Conservation (phyloP, 371 early-diverging fungal species). For the Mortierella sp. region DNA sequence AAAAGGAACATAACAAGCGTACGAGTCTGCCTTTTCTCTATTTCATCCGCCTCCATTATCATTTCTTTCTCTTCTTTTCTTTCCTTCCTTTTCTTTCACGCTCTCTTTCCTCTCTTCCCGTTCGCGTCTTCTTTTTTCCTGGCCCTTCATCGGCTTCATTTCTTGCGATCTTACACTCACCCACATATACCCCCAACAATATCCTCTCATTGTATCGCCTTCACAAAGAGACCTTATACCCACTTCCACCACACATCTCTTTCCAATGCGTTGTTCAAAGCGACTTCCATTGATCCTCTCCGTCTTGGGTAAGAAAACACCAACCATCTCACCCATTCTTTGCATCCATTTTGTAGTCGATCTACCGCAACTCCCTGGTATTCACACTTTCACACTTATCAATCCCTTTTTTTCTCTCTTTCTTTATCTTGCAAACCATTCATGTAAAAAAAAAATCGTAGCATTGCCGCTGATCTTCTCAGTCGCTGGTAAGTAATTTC, state of each 20-base stretch:
- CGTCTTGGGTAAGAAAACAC: constrained; percentile 30
- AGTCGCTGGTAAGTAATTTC: constrained; percentile 28
- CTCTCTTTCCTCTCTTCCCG: neutral
- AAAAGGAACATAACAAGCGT: neutral
- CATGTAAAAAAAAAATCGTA: neutral
- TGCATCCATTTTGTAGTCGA: neutral
- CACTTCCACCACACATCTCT: neutral
- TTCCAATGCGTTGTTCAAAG: constrained; percentile 56
- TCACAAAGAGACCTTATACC: neutral
- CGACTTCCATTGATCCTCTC: constrained; percentile 55
- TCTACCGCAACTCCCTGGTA: neutral
- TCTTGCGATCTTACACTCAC: too few relatives aligned
- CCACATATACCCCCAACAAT: too few relatives aligned
- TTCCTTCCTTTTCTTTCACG: neutral
- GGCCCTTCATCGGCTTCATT: too few relatives aligned
- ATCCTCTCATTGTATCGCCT: too few relatives aligned
- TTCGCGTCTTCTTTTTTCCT: neutral
- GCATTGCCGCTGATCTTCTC: constrained; percentile 46
- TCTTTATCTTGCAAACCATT: neutral
- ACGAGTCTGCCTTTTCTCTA: neutral
- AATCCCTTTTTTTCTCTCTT: neutral
- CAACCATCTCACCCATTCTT: neutral
- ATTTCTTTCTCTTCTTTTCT: neutral
- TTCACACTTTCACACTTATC: neutral
- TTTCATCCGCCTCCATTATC: neutral